Evolutionary conservation across 2,329 filamentous ascomycete genomes (phyloP), one percentile per base, ranked within the genome.

Genomic region (Colletotrichum sp.): DNA sequence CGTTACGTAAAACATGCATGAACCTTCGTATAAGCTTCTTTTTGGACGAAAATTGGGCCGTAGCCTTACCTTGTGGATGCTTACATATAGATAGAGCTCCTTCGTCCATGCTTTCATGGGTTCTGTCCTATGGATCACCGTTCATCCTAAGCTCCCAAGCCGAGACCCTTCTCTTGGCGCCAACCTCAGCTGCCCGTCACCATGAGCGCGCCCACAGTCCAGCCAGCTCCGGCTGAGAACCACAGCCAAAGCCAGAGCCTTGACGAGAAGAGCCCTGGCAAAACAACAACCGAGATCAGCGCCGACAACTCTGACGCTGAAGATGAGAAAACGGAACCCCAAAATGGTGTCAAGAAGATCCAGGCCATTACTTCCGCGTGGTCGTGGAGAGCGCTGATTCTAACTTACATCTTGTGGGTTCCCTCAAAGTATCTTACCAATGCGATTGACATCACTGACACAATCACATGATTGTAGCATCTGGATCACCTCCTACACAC

Each of bases 401-500:
- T 79, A 65, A 84, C 84, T 68, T 87, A 87, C 74, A 78, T 78
- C 43, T 78, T 87, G 86, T 87, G 79, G 71, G 84, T 61, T 52
- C 3, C 3, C 7, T 26, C 18, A 28, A 2, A 36, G 3, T n/a
- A 14, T 0, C 4, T 7, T 12, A 4, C 1, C n/a, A 34, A n/a
- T 24, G 10, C 43, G 13, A 3, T 52, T 1, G 43, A 7, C 32
- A 30, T 7, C 18, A 3, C 18, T 32, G 2, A 64, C n/a, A 24
- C 34, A 8, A 32, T 61, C 28, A 1, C 18, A 8, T 8, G 5
- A 6, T n/a, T 34, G 18, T 61, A 88, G 86, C 36, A 83, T 88
- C 68, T 89, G 84, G 78, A 77, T 87, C 2, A 83, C 89, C 72
- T 84, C 85, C 66, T 86, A 89, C 70, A 84, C 86, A 66, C 84